Percentiles rank a stretch among this genome's conserved stretches.
Evolutionary conservation across 768 basidiomycete species (phyloP).

Genomic region (Suillus spraguei): DNA sequence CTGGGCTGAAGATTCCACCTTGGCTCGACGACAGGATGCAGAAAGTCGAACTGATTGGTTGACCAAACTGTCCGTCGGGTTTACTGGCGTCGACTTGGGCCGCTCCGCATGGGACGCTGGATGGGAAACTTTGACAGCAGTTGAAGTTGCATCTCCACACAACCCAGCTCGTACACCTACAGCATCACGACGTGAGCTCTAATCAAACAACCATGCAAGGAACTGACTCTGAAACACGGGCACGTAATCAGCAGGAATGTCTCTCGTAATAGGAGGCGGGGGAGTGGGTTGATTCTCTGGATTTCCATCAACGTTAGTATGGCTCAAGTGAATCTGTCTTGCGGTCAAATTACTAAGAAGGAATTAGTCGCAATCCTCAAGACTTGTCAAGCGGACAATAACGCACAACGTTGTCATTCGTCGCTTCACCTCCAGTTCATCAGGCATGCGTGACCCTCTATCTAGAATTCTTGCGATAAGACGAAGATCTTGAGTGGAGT

Average conservation of each 20-base stretch:
- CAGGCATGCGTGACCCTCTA: constrained; percentile 38
- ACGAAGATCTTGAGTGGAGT: constrained; percentile 44
- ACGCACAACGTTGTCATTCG: constrained; percentile 50
- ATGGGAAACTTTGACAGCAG: neutral
- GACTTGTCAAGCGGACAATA: neutral
- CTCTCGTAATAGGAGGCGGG: neutral
- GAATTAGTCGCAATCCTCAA: neutral
- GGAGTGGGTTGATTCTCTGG: neutral
- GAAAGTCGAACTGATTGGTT: neutral
- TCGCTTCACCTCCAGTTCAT: constrained; percentile 43
- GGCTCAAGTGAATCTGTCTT: neutral
- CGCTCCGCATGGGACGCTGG: neutral
- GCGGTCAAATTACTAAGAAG: constrained; percentile 2
- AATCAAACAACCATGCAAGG: neutral
- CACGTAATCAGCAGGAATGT: neutral
- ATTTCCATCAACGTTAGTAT: neutral
- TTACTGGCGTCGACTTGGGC: neutral
- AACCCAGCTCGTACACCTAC: neutral
- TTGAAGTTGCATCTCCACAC: neutral
- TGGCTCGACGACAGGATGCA: neutral
- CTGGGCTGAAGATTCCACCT: neutral
- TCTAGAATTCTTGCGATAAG: constrained; percentile 58
- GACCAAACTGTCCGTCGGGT: neutral
- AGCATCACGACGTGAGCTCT: neutral
- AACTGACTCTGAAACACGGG: constrained; percentile 13